phyloP scores from a whole-genome alignment of 768 basidiomycete genomes.

The Suillus sp. region DNA sequence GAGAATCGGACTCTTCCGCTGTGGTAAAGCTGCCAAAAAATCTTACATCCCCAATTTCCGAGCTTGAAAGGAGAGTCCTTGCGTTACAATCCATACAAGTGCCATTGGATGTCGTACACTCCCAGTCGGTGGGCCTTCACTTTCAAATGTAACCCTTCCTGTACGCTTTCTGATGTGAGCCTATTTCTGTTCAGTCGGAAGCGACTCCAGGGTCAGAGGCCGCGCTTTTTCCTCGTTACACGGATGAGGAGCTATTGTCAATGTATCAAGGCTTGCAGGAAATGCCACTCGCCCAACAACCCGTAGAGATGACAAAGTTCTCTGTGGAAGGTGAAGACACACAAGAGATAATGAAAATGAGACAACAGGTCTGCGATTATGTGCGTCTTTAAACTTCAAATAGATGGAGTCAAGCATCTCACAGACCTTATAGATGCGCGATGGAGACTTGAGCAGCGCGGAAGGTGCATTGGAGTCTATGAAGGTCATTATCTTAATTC shows the following conservation, averaged over 20 bases:
- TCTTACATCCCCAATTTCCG: neutral
- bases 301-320: constrained; percentile 12
- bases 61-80: constrained; percentile 6
- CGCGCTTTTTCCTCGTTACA: constrained; percentile 19
- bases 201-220: neutral
- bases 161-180: neutral
- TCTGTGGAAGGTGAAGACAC: constrained; percentile 16
- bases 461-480: constrained; percentile 56
- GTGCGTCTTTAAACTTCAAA: constrained; percentile 36
- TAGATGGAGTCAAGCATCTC: neutral
- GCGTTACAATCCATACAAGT: constrained; percentile 4
- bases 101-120: neutral
- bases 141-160: neutral
- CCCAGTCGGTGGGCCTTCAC: neutral
- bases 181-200: neutral
- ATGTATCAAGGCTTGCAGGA: constrained; percentile 46
- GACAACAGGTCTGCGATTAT: constrained; percentile 42
- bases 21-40: neutral
- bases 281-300: constrained; percentile 21
- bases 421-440: constrained; percentile 42
- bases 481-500: constrained; percentile 37
- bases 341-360: constrained; percentile 18
- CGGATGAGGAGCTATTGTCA: constrained; percentile 40
- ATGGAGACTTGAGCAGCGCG: constrained; percentile 50
- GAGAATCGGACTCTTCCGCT: neutral